Base-by-base conservation (phyloP, 768 basidiomycete genomes). In the Leucosporidium yakuticum region DNA sequence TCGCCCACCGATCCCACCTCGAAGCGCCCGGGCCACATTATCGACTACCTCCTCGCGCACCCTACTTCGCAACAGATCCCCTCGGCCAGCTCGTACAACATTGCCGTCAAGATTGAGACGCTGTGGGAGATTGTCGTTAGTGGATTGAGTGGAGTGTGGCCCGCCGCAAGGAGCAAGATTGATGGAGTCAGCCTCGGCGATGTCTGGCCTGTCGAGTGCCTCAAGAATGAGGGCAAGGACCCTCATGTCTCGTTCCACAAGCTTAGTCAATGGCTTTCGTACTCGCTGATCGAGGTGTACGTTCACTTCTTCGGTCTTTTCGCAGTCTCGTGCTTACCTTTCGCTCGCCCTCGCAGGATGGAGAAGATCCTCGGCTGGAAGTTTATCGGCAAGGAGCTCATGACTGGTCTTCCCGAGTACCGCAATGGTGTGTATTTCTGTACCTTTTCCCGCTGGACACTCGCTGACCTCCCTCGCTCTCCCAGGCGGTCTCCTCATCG, bases 381-480 rank as follows among this genome's bases (percentile, higher is more conserved):
- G 66, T 83, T 97, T n/a, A 85, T 88, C 0, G 90, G 90, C 0
- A 77, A 86, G 25, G 88, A 90, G 74, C 86, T 89, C 73, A 85
- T 93, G 84, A 96, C 93, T 0, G 95, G 95, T 4, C 79, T 97
- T 39, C 93, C 95, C 0, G 94, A 98, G 79, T 98, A 98, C 79
- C 85, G 94, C 53, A 96, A 96, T 71, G 95, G 91, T 87, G 59
- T n/a, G 79, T 72, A 47, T 51, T 31, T 19, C 39, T 11, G 48
- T 36, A 17, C 21, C 49, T 47, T 39, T 14, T 4, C 29, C 29
- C n/a, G n/a, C 14, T 32, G 0, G 11, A 50, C 20, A n/a, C 20
- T 0, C 4, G 1, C 27, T 32, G 15, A 7, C 0, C 29, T 17
- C 54, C 21, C 23, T 20, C 23, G 0, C 20, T 29, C 34, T 25